Conservation (phyloP, 805 yeast species). For the Zygosaccharomyces rouxii region DNA sequence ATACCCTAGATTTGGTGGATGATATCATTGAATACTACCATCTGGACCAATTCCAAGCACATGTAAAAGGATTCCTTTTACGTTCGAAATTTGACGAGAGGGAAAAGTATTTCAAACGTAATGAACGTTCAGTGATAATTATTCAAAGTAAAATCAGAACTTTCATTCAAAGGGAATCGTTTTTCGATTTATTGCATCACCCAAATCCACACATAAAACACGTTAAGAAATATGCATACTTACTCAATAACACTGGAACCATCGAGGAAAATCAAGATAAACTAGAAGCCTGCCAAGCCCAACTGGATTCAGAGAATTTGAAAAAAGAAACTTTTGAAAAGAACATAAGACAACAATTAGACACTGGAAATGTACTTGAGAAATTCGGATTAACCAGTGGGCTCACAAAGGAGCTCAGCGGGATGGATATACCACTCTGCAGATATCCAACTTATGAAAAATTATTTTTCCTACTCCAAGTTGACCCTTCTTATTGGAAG, state of each 20-base stretch:
- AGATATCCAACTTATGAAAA: slow-evolving; percentile 52
- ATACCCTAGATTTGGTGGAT: slow-evolving; percentile 47
- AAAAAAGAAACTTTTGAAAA: slow-evolving; percentile 68
- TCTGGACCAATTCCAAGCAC: slow-evolving; percentile 47
- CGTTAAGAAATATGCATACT: slow-evolving; percentile 68
- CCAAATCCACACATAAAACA: slow-evolving; percentile 75
- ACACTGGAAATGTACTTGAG: slow-evolving; percentile 71
- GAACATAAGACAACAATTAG: slow-evolving; percentile 69
- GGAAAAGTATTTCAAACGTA: slow-evolving; percentile 47
- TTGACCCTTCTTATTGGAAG: slow-evolving; percentile 70
- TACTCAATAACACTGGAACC: slow-evolving; percentile 65
- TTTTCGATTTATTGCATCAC: slow-evolving; percentile 61
- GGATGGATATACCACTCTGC: slow-evolving; percentile 15
- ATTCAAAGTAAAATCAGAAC: slow-evolving; percentile 75
- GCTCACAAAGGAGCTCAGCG: slow-evolving; percentile 8
- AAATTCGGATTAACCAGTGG: slow-evolving; percentile 67
- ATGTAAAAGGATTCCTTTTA: slow-evolving; percentile 44
- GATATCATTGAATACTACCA: slow-evolving; percentile 50
- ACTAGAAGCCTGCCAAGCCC: slow-evolving; percentile 61
- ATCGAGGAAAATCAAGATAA: slow-evolving; percentile 74
- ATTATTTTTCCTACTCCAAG: slow-evolving; percentile 75
- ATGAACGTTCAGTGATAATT: slow-evolving; percentile 56
- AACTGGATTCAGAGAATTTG: slow-evolving; percentile 64
- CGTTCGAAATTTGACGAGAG: slow-evolving; percentile 38
- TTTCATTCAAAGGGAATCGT: slow-evolving; percentile 64